phyloP scores from a whole-genome alignment of 768 basidiomycete genomes.

The Baorangia bicolor region DNA sequence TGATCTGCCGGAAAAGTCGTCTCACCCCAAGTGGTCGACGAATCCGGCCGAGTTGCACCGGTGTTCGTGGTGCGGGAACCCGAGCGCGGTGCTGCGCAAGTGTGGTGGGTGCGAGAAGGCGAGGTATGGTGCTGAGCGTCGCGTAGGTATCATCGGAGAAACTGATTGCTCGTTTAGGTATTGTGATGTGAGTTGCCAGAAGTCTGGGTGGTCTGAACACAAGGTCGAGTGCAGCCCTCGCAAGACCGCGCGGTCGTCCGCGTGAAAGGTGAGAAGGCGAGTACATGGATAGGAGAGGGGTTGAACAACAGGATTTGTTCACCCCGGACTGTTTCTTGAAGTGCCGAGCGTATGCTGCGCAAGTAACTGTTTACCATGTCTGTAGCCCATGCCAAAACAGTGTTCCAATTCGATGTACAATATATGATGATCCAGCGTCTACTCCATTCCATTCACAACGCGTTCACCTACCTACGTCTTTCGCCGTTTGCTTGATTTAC shows the following conservation, averaged over 20 bases:
- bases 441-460: not conserved
- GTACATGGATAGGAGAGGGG: not conserved
- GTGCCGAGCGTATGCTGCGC: not conserved
- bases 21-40: constrained; percentile 45
- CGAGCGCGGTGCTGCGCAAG: constrained; percentile 55
- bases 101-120: constrained; percentile 45
- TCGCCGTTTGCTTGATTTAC: constrained; percentile 53
- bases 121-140: constrained; percentile 27
- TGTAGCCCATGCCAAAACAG: not conserved
- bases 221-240: constrained; percentile 9
- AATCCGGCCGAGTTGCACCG: constrained; percentile 54
- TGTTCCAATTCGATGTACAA: constrained; percentile 10
- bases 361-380: not conserved
- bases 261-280: not conserved
- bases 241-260: not conserved
- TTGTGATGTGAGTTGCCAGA: constrained; percentile 16
- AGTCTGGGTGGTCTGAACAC: constrained; percentile 17
- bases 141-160: not conserved
- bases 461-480: constrained; percentile 16
- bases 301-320: constrained; percentile 1
- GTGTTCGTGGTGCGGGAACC: constrained; percentile 65
- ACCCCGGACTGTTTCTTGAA: not conserved
- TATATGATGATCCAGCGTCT: not conserved
- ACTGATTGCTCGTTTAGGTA: constrained; percentile 7
- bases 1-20: constrained; percentile 29